Conservation (phyloP, 768 basidiomycete genomes). For the Auricularia heimuer region DNA sequence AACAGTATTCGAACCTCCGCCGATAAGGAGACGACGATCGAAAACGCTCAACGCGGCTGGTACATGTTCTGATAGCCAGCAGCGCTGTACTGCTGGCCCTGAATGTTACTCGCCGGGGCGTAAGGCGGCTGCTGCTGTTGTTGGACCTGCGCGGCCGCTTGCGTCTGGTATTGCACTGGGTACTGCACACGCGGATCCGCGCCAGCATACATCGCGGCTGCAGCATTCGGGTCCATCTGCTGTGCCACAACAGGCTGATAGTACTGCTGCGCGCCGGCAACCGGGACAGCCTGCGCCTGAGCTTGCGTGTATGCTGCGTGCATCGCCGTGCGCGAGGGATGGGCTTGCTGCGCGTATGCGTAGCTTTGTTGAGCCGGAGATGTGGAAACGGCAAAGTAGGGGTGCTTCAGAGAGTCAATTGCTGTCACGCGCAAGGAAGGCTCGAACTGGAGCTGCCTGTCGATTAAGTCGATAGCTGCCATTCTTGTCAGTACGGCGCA, state of each 20-base stretch:
- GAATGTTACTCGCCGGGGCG: not conserved
- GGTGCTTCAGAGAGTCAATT: slow-evolving; percentile 82
- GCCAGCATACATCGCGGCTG: not conserved
- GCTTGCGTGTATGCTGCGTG: not conserved
- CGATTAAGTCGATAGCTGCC: slow-evolving; percentile 82
- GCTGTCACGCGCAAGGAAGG: slow-evolving; percentile 87
- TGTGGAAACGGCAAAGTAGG: slow-evolving; percentile 68
- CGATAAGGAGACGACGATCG: not conserved
- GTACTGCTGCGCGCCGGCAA: not conserved
- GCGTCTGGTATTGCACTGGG: not conserved
- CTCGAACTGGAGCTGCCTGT: slow-evolving; percentile 92
- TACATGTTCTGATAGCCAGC: not conserved
- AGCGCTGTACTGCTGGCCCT: not conserved
- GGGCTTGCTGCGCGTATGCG: not conserved
- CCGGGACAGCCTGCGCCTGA: not conserved
- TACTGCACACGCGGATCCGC: not conserved
- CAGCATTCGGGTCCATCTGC: not conserved
- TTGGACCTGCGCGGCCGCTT: not conserved
- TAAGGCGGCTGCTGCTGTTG: not conserved
- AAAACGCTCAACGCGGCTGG: not conserved
- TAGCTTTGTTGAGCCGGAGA: slow-evolving; percentile 4
- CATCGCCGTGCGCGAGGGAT: not conserved
- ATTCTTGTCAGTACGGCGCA: slow-evolving; percentile 5
- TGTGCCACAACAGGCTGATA: not conserved
- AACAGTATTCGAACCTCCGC: not conserved